Conservation (phyloP, 2,329 filamentous ascomycete genomes). For the Parascedosporium putredinis region DNA sequence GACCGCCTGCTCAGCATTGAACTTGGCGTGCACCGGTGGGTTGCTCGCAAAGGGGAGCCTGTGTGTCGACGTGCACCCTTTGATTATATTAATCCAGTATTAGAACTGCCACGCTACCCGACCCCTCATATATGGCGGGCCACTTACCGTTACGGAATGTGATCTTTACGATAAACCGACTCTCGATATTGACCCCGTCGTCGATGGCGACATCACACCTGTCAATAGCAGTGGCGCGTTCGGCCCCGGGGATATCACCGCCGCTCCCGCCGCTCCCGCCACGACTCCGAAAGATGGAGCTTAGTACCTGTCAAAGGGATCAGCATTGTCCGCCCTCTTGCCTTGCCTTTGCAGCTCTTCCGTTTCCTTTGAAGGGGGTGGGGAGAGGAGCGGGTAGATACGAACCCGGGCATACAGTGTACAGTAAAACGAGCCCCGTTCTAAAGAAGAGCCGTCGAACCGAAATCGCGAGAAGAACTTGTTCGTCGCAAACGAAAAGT, state of each 20-base stretch:
- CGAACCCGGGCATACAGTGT: slow-evolving; percentile 43
- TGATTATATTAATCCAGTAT: too few relatives aligned
- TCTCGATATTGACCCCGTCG: slow-evolving; percentile 59
- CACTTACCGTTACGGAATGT: slow-evolving; percentile 60
- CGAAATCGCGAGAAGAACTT: slow-evolving; percentile 66
- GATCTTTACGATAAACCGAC: slow-evolving; percentile 64
- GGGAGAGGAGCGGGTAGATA: too few relatives aligned
- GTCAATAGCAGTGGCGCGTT: slow-evolving; percentile 61
- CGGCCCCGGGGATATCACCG: slow-evolving; percentile 47
- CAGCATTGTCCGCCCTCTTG: too few relatives aligned
- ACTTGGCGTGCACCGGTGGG: slow-evolving; percentile 67
- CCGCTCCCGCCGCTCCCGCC: slow-evolving; percentile 25
- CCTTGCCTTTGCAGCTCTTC: too few relatives aligned
- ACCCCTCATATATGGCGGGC: too few relatives aligned
- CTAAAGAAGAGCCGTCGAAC: slow-evolving; percentile 44
- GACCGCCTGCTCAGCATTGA: slow-evolving; percentile 53
- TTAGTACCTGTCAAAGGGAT: slow-evolving; percentile 48
- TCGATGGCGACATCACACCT: slow-evolving; percentile 65
- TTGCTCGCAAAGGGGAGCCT: slow-evolving; percentile 64
- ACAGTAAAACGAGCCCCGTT: slow-evolving; percentile 58
- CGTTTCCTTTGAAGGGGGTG: too few relatives aligned
- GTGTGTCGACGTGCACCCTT: slow-evolving; percentile 69
- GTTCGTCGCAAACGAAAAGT: slow-evolving; percentile 55
- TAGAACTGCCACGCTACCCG: too few relatives aligned
- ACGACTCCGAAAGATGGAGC: slow-evolving; percentile 66